Percentiles rank a stretch among this genome's conserved stretches.
Evolutionary conservation across 768 basidiomycete genomes (phyloP).

Genomic region (Amyloporia xantha): DNA sequence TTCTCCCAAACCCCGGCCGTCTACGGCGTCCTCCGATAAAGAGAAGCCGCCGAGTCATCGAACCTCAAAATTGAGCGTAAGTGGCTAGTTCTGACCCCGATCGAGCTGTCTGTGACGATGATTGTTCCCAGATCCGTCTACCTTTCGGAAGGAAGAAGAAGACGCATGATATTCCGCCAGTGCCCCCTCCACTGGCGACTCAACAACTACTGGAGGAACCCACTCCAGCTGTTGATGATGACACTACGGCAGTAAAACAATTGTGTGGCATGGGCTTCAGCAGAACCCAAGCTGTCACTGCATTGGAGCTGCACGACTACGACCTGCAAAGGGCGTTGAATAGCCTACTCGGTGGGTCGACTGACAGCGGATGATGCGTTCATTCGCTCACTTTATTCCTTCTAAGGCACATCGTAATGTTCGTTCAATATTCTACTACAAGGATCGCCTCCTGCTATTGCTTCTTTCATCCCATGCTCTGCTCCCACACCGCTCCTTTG

Average conservation of each 20-base stretch:
- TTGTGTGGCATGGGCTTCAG: slow-evolving; percentile 90
- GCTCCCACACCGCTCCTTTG: slow-evolving; percentile 15
- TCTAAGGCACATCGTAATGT: slow-evolving; percentile 19
- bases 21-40: slow-evolving; percentile 52
- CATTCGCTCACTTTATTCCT: slow-evolving; percentile 3
- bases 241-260: slow-evolving; percentile 71
- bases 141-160: slow-evolving; percentile 78
- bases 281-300: slow-evolving; percentile 71
- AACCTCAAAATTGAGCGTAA: slow-evolving; percentile 73
- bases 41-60: slow-evolving; percentile 45
- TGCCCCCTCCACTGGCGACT: slow-evolving; percentile 24
- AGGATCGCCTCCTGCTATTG: neutral
- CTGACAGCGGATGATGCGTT: neutral
- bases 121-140: slow-evolving; percentile 53
- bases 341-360: slow-evolving; percentile 46
- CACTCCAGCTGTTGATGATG: slow-evolving; percentile 59
- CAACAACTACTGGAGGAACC: slow-evolving; percentile 36
- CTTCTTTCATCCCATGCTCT: slow-evolving; percentile 10
- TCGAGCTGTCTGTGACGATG: neutral
- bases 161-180: slow-evolving; percentile 42
- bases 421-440: neutral
- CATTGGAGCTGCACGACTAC: slow-evolving; percentile 80
- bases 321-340: slow-evolving; percentile 77
- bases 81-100: slow-evolving; percentile 31
- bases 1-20: slow-evolving; percentile 53